Percentiles rank a stretch among this genome's conserved stretches.
These are phyloP conservation scores for Trametes coccinea DNA, from an alignment of 768 basidiomycete species.

Conservation along the genomic window DNA sequence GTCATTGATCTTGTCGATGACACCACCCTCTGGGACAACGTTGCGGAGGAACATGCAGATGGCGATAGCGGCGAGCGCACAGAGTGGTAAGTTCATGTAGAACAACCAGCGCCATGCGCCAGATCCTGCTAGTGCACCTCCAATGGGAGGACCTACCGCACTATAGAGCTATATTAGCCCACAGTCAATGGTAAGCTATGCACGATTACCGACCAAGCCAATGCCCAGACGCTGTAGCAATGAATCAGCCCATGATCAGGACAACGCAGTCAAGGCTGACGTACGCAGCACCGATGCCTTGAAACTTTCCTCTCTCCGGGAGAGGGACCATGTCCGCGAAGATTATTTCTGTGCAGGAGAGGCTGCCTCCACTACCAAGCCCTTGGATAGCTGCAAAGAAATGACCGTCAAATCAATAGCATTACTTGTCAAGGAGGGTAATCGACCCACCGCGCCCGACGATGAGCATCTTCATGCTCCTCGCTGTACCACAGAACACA, in stretches of 20 bases:
- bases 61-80: not conserved
- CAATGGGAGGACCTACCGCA: slow-evolving; percentile 31
- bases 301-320: slow-evolving; percentile 37
- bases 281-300: slow-evolving; percentile 18
- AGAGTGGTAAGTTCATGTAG: slow-evolving; percentile 21
- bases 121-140: slow-evolving; percentile 27
- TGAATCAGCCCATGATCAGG: not conserved
- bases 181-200: not conserved
- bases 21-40: slow-evolving; percentile 27
- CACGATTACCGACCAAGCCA: slow-evolving; percentile 12
- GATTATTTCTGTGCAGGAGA: slow-evolving; percentile 28
- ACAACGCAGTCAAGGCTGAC: not conserved
- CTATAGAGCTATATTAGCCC: not conserved
- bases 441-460: slow-evolving; percentile 32
- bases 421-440: not conserved
- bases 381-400: slow-evolving; percentile 27
- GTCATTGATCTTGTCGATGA: slow-evolving; percentile 29
- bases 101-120: slow-evolving; percentile 22
- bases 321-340: slow-evolving; percentile 30
- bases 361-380: slow-evolving; percentile 27
- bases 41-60: slow-evolving; percentile 4
- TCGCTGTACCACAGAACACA: slow-evolving; percentile 40
- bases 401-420: not conserved
- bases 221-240: slow-evolving; percentile 16
- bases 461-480: slow-evolving; percentile 43